Percentiles rank a stretch among this genome's conserved stretches.
phyloP scores from a whole-genome alignment of 345 rosid species.

The Rhizophora apiculata region DNA sequence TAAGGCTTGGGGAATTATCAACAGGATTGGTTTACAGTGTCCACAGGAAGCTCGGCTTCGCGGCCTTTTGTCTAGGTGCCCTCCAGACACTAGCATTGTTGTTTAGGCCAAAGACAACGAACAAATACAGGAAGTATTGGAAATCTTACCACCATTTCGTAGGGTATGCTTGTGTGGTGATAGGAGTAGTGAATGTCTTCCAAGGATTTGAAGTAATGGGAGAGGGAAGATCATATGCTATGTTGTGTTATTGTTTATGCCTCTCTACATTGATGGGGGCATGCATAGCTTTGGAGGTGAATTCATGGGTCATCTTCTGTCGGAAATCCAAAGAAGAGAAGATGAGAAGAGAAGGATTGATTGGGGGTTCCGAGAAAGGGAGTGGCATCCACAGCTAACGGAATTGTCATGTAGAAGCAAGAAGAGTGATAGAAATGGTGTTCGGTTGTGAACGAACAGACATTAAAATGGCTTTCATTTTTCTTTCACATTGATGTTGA shows the following conservation, averaged over 20 bases:
- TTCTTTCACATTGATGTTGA: no score
- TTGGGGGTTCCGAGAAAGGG: slow-evolving; percentile 38
- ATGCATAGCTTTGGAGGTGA: slow-evolving; percentile 87
- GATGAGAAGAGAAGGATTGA: slow-evolving; percentile 75
- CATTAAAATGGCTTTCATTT: no score
- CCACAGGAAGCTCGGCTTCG: slow-evolving; percentile 77
- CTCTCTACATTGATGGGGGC: slow-evolving; percentile 65
- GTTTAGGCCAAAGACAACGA: slow-evolving; percentile 81
- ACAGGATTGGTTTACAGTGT: slow-evolving; percentile 65
- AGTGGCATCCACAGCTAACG: slow-evolving; percentile 20
- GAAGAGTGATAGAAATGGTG: no score
- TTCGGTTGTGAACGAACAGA: no score
- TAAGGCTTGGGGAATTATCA: slow-evolving; percentile 64
- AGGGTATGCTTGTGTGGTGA: slow-evolving; percentile 80
- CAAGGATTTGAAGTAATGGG: slow-evolving; percentile 94
- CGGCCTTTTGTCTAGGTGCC: slow-evolving; percentile 51
- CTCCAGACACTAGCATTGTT: slow-evolving; percentile 78
- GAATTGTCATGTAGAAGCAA: background rate
- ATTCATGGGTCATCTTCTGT: slow-evolving; percentile 91
- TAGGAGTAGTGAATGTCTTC: slow-evolving; percentile 94
- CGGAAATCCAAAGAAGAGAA: slow-evolving; percentile 92
- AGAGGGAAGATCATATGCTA: slow-evolving; percentile 60
- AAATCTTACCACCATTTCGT: slow-evolving; percentile 97
- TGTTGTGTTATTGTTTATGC: slow-evolving; percentile 71
- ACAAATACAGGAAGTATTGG: slow-evolving; percentile 88